Conservation (phyloP, 371 early-diverging fungal genomes). For the Coemansia sp. region DNA sequence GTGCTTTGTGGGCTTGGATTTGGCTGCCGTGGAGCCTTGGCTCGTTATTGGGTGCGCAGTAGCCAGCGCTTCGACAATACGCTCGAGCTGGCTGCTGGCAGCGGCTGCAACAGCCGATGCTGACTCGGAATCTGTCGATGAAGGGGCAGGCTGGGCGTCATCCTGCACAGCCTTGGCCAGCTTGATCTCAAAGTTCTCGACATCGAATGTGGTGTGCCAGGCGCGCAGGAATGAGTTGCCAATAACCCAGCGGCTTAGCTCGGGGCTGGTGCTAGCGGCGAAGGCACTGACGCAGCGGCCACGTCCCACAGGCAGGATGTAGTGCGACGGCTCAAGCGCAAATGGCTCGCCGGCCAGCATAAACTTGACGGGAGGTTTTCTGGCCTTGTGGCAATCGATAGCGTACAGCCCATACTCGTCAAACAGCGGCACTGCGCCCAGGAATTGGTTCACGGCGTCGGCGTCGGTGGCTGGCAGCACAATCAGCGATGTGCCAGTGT, state of each 20-base stretch:
- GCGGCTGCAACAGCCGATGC: not conserved
- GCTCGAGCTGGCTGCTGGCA: conserved; percentile 17
- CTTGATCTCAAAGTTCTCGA: conserved; percentile 39
- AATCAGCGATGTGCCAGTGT: conserved; percentile 54
- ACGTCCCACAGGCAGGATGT: conserved; percentile 54
- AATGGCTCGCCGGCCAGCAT: conserved; percentile 42
- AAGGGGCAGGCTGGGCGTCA: not conserved
- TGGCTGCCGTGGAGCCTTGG: not conserved
- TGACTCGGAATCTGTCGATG: not conserved
- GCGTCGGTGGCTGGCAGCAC: conserved; percentile 48
- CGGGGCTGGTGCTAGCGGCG: conserved; percentile 43
- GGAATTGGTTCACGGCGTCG: conserved; percentile 52
- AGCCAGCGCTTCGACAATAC: conserved; percentile 21
- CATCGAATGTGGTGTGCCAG: conserved; percentile 51
- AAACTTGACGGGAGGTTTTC: conserved; percentile 42
- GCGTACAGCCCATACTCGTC: conserved; percentile 49
- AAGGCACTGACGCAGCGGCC: conserved; percentile 49
- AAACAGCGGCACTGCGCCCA: conserved; percentile 66
- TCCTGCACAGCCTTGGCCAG: conserved; percentile 38
- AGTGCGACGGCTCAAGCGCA: conserved; percentile 43
- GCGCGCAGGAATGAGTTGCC: conserved; percentile 49
- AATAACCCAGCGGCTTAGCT: conserved; percentile 48
- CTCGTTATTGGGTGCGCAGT: not conserved
- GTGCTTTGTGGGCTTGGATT: not conserved
- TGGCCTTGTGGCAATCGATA: conserved; percentile 36